Evolutionary conservation across 2,329 filamentous ascomycete species (phyloP), one percentile per base, ranked within the genome.

Genomic region (Verticillium longisporum): DNA sequence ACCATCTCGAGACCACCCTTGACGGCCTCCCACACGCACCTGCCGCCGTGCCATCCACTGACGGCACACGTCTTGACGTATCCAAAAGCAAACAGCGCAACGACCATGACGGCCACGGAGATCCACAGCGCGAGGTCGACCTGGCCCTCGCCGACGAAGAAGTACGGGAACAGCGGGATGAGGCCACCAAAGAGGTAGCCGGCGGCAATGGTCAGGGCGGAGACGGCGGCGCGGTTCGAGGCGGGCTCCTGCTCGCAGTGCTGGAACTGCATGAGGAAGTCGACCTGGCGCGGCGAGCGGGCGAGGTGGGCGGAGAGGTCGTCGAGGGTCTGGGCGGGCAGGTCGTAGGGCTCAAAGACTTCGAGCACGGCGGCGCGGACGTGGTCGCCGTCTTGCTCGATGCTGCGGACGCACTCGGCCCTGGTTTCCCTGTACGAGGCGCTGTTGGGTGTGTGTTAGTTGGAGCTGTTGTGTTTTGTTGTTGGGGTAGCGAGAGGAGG

Each of bases 111-210:
- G 4, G 70, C 78, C 32, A 88, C 78, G 31, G 84, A 88, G 62
- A 84, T 82, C 38, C 81, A 78, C 58, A 92, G 74, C 0, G 80
- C 82, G n/a, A 76, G 68, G 31, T 71, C 70, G 7, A 83, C 75
- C 26, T 71, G 70, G 14, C 66, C 62, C 26, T 61, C 55, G 41
- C 61, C 59, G 70, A 83, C 76, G 65, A 88, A 77, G 65, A 91
- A 87, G 74, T 91, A 91, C 0, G 88, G 88, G 53, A 89, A 73
- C 67, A 91, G 80, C 14, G 88, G 88, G n/a, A 91, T 81, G 60
- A 90, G 77, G 0, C 88, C 88, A 21, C 88, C 88, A 26, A 90
- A 72, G 59, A 91, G 86, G 71, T 91, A 91, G 38, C 87, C 87
- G 15, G 86, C 68, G 0, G 87, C 85, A 67, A 91, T 88, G 9